Evolutionary conservation across 176 grass and related monocot genomes (phyloP), one percentile per base, ranked within the genome.

Genomic region (Carex cristatella): DNA sequence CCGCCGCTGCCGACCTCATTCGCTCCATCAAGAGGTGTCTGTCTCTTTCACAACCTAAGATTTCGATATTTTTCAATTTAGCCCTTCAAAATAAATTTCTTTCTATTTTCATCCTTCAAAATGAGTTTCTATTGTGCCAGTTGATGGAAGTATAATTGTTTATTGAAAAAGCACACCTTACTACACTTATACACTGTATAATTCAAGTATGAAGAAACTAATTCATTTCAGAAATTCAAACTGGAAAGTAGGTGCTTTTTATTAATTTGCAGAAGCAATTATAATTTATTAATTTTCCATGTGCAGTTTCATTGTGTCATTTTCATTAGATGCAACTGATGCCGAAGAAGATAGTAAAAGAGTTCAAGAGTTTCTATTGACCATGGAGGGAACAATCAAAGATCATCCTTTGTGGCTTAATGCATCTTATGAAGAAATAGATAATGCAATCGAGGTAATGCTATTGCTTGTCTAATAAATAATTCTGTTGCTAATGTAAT

Each of bases 381-480:
- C 78, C 7, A 94, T 94, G 95, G 95, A 94, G 68, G 69, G 55
- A 31, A 69, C 90, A 35, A 88, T 97, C 82, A 93, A 82, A 79
- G 87, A 86, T 1, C 92, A 97, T 86, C 92, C 92, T 7, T 64
- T 94, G 31, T 98, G 95, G 95, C 81, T 82, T 75, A 75, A 89
- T 73, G 91, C 95, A 76, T 79, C 87, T 75, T 46, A 80, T 71
- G 90, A 98, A 86, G 92, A 94, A 48, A 90, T 93, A 72, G 95
- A 98, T 80, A 82, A 90, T 75, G 95, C 95, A 9, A 92, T 94
- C 58, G 92, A 97, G 95, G 95, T 97, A 80, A 11, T 88, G 18
- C 15, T 14, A n/a, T 78, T 35, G 37, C 40, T 82, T 8, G 2
- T 87, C 10, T 75, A 37, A 14, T 23, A 23, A 23, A 23, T 23